These are phyloP conservation scores for Tubosaeta brunneosetosa DNA, from an alignment of 768 basidiomycete genomes.

Conservation along the genomic window DNA sequence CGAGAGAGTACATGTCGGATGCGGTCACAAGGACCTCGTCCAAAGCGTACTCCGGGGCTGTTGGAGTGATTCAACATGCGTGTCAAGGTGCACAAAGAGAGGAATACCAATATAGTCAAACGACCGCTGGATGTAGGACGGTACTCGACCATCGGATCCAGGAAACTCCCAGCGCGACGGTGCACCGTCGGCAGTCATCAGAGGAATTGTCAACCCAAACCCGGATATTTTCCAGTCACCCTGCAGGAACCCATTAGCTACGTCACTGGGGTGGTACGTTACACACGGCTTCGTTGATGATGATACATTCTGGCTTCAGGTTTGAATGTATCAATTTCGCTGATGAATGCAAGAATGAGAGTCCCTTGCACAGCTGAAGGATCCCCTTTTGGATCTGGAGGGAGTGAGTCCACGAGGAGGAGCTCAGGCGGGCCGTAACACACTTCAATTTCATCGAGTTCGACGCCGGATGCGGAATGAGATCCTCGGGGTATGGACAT, in stretches of 20 bases:
- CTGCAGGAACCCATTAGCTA: constrained; percentile 36
- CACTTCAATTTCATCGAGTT: constrained; percentile 96
- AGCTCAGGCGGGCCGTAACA: constrained; percentile 16
- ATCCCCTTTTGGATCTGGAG: constrained; percentile 91
- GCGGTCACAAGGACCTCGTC: constrained; percentile 84
- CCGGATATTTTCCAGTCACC: constrained; percentile 98
- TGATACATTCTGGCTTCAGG: constrained; percentile 77
- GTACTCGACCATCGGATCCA: constrained; percentile 75
- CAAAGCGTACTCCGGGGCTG: constrained; percentile 91
- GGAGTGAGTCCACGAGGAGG: constrained; percentile 5
- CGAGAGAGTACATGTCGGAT: constrained; percentile 92
- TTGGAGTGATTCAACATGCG: constrained; percentile 4
- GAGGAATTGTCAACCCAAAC: constrained; percentile 79
- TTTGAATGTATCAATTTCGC: constrained; percentile 92
- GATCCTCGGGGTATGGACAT: constrained; percentile 67
- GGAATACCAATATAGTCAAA: constrained; percentile 87
- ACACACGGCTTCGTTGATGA: constrained; percentile 84
- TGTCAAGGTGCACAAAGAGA: not conserved
- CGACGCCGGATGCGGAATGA: constrained; percentile 54
- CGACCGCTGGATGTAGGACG: constrained; percentile 80
- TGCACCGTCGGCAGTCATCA: constrained; percentile 62
- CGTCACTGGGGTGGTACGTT: constrained; percentile 1
- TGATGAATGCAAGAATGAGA: constrained; percentile 86
- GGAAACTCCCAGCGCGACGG: constrained; percentile 89
- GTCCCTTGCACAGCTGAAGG: constrained; percentile 85